Base-by-base conservation (phyloP, 1,139 yeast genomes). In the Sugiyamaella castrensis region DNA sequence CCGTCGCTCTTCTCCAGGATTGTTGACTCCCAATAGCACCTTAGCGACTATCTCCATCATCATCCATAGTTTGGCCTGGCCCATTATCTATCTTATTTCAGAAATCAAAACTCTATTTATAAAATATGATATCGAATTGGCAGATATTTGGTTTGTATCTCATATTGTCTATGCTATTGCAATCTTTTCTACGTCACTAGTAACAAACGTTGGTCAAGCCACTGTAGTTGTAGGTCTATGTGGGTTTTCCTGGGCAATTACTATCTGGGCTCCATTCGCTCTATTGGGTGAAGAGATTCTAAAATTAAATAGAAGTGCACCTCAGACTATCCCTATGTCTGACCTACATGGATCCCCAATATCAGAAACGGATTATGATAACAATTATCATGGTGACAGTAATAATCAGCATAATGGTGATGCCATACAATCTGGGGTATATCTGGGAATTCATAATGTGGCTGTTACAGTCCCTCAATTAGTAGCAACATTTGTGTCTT, bases 191-290 rank as follows among this genome's bases (percentile, higher is more conserved):
- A 62, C 71, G 2, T 58, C 63, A 2, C 64, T 61, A 41, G 67
- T 67, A 4, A 31, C 47, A 1, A 57, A 63, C 2, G 63, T 64
- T 12, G 27, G 34, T 1, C 59, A 56, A 8, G 73, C 71, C 0
- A 63, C 71, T 3, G 41, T 54, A 4, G 51, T 69, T 1, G 70
- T 70, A 4, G 70, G 62, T 1, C 37, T 64, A 8, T 64, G 69
- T 43, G 75, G 75, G 10, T 58, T 70, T 45, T 57, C 72, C 1
- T 71, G 75, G 74, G 73, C 74, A 0, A 54, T 69, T 28, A 65
- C 71, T 1, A 60, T 70, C 2, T 71, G 75, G 75, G 73, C 71
- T 0, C 74, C 75, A 11, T 71, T 65, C 53, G 64, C 73, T 1
- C 53, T 71, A 12, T 60, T 71, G n/a, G 72, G 71, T 1, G 70